Base-by-base conservation (phyloP, 495 filamentous ascomycete genomes). In the Podospora appendiculata region DNA sequence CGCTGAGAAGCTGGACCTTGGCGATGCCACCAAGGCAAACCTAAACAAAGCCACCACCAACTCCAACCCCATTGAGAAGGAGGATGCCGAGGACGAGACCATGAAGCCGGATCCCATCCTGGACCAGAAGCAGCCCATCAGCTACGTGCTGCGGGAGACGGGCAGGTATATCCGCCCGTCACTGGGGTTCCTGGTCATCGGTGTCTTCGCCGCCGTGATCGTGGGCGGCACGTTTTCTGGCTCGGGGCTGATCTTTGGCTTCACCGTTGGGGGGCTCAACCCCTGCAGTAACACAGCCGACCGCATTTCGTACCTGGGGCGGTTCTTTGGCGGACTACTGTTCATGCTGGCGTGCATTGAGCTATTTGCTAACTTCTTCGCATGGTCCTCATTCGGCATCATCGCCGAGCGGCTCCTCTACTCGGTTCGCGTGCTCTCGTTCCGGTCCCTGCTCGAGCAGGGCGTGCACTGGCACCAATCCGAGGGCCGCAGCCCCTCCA, bases 261-360 rank as follows among this genome's bases (percentile, higher is more conserved):
- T 59, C 17, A 62, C 71, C 13, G 52, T 62, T 33, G 62, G 66
- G 17, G 53, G 56, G 36, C 57, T 72, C 50, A 68, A 60, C 33
- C 64, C 67, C 0, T 64, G 48, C 38, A 65, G 57, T 38, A 61
- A 55, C 34, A 49, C 46, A 32, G 13, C 32, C 0, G 53, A 49
- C 2, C 56, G 63, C 32, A 51, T 91, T 18, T 78, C 83, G 38
- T 73, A 78, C 9, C 78, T 84, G 44, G 82, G 80, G 40, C 78
- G 90, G 58, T 95, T 95, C 66, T 96, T 90, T 87, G 81, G 80
- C 36, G 64, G 81, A 47, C 91, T 96, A 86, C 95, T 90, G 66
- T 79, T 96, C 16, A 88, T 95, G 78, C 79, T 95, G 18, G 91
- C 86, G 8, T 65, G 92, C 42, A 73, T 81, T 17, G 81, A 86